A percentile compares a stretch with the other conserved stretches of the same genome.
Conservation (phyloP, 305 asterid species). For the Solanum hybrid region DNA sequence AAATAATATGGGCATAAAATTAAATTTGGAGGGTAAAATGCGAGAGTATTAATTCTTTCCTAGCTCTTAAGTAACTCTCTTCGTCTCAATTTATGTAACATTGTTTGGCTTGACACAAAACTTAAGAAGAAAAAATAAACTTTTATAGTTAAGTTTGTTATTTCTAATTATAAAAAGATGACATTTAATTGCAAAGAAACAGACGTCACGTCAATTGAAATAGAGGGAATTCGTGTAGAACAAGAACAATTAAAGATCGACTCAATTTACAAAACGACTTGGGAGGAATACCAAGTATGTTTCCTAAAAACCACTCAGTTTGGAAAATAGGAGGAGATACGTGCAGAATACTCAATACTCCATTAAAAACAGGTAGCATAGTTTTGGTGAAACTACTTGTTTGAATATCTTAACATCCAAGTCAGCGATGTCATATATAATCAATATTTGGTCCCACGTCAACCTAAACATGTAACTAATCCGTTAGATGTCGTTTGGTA, state of each 20-base stretch:
- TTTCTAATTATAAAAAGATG: neutral
- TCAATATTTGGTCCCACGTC: neutral
- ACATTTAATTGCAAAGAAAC: neutral
- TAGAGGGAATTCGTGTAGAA: neutral
- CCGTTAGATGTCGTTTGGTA: neutral
- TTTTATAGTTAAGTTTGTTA: neutral
- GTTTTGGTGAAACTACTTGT: neutral
- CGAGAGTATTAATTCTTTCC: neutral
- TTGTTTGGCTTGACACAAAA: neutral
- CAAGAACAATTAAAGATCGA: neutral
- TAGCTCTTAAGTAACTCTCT: neutral
- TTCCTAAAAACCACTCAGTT: neutral
- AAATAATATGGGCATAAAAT: neutral
- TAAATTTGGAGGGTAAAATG: neutral
- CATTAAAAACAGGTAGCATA: neutral
- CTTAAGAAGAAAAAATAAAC: no score
- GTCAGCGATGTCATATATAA: neutral
- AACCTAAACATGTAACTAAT: neutral
- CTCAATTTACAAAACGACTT: neutral
- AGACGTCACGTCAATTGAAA: neutral
- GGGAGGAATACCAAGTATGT: neutral
- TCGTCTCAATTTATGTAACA: no score
- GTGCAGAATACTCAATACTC: neutral
- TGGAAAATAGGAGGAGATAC: neutral
- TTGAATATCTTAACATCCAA: neutral